Evolutionary conservation across 2,329 filamentous ascomycete genomes (phyloP).

Genomic region (Drechslerella stenobrocha): DNA sequence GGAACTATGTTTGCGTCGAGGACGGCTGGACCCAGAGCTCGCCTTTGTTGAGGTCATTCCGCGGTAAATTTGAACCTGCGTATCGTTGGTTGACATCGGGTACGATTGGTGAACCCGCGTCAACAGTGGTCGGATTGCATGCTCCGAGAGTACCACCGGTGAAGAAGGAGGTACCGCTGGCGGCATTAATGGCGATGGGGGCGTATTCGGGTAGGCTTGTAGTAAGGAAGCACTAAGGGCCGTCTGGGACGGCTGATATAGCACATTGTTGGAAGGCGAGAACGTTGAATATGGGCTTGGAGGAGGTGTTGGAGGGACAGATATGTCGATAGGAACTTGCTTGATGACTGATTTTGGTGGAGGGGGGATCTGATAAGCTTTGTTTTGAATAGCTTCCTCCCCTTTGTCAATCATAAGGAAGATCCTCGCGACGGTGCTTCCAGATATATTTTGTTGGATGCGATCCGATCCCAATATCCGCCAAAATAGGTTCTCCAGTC

Average conservation of each 20-base stretch:
- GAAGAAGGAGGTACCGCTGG: slow-evolving; percentile 47
- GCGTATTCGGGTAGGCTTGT: slow-evolving; percentile 51
- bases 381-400: slow-evolving; percentile 49
- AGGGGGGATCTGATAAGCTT: slow-evolving; percentile 45
- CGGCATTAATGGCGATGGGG: slow-evolving; percentile 50
- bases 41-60: slow-evolving; percentile 30
- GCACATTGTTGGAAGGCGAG: slow-evolving; percentile 45
- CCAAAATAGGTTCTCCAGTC: slow-evolving; percentile 62
- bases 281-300: slow-evolving; percentile 50
- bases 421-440: slow-evolving; percentile 56
- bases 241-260: slow-evolving; percentile 50
- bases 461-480: slow-evolving; percentile 59
- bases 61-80: slow-evolving; percentile 31
- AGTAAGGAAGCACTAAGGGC: slow-evolving; percentile 52
- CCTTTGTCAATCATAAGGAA: slow-evolving; percentile 58
- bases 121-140: slow-evolving; percentile 22
- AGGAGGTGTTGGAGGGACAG: slow-evolving; percentile 51
- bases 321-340: slow-evolving; percentile 49
- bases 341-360: slow-evolving; percentile 48
- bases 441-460: slow-evolving; percentile 55
- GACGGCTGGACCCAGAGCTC: not conserved
- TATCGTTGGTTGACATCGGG: slow-evolving; percentile 31
- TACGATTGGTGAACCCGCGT: slow-evolving; percentile 44
- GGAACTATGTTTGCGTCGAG: slow-evolving; percentile 12
- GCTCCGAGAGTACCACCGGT: slow-evolving; percentile 25